Conservation (phyloP, 2,329 filamentous ascomycete genomes). For the Clonostachys rosea region DNA sequence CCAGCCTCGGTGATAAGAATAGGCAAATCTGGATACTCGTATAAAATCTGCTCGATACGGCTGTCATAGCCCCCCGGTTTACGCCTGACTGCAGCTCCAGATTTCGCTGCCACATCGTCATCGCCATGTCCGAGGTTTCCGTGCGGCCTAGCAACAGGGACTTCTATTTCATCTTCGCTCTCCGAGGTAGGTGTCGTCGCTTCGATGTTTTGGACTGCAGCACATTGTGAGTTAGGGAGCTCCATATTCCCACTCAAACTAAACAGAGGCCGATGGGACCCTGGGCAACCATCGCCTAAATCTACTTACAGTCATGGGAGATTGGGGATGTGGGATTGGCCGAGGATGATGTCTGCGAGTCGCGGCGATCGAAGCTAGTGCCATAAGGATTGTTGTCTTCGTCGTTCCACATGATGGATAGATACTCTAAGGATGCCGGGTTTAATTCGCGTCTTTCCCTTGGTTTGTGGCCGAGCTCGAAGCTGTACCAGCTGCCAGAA, state of each 20-base stretch:
- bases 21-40: constrained; percentile 85
- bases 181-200: constrained; percentile 62
- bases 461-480: no score
- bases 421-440: no score
- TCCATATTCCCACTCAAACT: no score
- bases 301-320: constrained; percentile 50
- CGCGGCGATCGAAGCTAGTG: constrained; percentile 80
- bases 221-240: not conserved
- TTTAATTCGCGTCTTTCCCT: no score
- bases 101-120: not conserved
- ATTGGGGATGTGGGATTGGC: constrained; percentile 61
- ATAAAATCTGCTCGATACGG: constrained; percentile 94
- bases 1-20: constrained; percentile 93
- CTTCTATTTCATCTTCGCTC: constrained; percentile 57
- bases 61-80: constrained; percentile 91
- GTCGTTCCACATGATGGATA: constrained; percentile 84
- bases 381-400: constrained; percentile 98
- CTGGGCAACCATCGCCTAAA: not conserved
- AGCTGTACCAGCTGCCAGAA: no score
- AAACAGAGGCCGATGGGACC: no score
- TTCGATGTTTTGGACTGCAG: not conserved
- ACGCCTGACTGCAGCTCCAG: constrained; percentile 23
- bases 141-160: constrained; percentile 24
- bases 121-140: not conserved
- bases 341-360: constrained; percentile 68